Evolutionary conservation across 2,329 filamentous ascomycete species (phyloP).

Genomic region (Zalaria sp.): DNA sequence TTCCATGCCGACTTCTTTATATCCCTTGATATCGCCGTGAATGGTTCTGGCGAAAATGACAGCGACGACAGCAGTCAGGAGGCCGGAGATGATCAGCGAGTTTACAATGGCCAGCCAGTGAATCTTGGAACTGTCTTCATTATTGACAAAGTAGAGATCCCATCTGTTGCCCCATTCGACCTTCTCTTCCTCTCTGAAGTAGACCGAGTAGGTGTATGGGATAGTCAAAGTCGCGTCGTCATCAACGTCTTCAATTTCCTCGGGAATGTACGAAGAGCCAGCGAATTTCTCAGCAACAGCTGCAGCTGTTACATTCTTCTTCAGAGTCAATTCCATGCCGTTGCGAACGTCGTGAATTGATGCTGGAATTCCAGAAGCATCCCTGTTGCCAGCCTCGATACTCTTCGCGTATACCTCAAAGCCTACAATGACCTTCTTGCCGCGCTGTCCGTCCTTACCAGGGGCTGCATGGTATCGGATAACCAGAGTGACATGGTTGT

Average conservation of each 20-base stretch:
- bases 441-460: constrained; percentile 51
- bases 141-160: constrained; percentile 82
- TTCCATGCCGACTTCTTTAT: constrained; percentile 51
- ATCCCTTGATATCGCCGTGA: constrained; percentile 62
- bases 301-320: constrained; percentile 45
- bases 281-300: constrained; percentile 36
- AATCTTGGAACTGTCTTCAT: constrained; percentile 65
- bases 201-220: constrained; percentile 80
- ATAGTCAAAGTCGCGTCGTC: constrained; percentile 56
- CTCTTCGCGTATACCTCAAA: constrained; percentile 89
- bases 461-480: constrained; percentile 63
- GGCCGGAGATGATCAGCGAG: constrained; percentile 67
- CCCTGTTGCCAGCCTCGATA: constrained; percentile 47
- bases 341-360: constrained; percentile 49
- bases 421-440: constrained; percentile 68
- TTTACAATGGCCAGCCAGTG: constrained; percentile 86
- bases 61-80: constrained; percentile 64
- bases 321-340: constrained; percentile 55
- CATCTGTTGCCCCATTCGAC: constrained; percentile 75
- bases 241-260: constrained; percentile 37
- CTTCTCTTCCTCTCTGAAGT: constrained; percentile 69
- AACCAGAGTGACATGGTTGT: constrained; percentile 81
- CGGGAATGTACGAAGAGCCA: constrained; percentile 47
- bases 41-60: constrained; percentile 72
- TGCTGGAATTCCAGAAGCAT: constrained; percentile 51